Conservation (phyloP, 2,329 filamentous ascomycete species). For the Pestalotiopsis sp. region DNA sequence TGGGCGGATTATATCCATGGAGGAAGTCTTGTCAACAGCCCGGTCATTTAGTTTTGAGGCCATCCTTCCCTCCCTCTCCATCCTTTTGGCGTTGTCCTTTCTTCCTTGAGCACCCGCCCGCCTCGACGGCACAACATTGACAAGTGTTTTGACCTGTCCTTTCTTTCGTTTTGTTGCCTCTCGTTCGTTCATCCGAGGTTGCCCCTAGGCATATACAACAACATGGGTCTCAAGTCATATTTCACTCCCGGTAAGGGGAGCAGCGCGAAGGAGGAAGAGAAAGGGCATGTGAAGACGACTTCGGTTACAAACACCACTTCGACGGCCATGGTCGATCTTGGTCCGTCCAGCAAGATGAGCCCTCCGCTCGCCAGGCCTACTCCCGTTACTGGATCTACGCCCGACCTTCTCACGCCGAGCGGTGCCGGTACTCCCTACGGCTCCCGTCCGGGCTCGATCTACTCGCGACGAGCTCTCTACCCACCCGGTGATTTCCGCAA, state of each 20-base stretch:
- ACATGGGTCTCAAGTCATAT: constrained; percentile 37
- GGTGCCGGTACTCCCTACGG: constrained; percentile 17
- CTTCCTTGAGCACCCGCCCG: not conserved
- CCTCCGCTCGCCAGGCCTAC: constrained; percentile 11
- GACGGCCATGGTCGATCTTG: constrained; percentile 18
- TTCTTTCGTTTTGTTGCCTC: not conserved
- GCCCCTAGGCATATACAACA: constrained; percentile 13
- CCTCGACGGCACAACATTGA: constrained; percentile 3
- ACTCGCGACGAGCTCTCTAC: constrained; percentile 33
- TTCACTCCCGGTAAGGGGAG: constrained; percentile 30
- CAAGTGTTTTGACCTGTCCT: constrained; percentile 8
- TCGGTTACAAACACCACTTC: constrained; percentile 21
- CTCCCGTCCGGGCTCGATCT: constrained; percentile 25
- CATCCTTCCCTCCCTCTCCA: constrained; percentile 1
- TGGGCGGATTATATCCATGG: not conserved
- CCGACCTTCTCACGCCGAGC: constrained; percentile 21
- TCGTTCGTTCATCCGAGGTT: constrained; percentile 16
- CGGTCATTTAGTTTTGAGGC: not conserved
- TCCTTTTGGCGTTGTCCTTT: not conserved
- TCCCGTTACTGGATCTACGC: constrained; percentile 19
- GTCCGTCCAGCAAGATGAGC: constrained; percentile 13
- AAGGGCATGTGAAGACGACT: constrained; percentile 19
- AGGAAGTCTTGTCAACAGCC: no score
- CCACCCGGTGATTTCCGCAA: constrained; percentile 44
- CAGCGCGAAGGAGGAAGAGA: constrained; percentile 19